phyloP scores from a whole-genome alignment of 371 early-diverging fungal species.

The Globomyces sp. region DNA sequence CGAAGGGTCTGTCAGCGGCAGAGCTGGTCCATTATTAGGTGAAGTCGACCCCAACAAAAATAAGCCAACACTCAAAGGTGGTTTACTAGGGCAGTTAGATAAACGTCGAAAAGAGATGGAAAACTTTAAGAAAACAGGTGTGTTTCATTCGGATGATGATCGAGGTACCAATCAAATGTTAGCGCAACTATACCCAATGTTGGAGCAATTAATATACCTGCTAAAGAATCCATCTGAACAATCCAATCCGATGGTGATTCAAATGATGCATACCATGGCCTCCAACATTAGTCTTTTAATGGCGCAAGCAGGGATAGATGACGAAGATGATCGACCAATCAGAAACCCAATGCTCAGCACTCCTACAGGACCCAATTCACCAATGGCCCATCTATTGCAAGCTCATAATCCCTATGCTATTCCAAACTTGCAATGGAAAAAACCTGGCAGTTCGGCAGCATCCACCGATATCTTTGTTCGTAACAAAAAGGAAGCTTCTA shows the following conservation, averaged over 20 bases:
- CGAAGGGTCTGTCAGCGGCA: not conserved
- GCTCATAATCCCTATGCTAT: not conserved
- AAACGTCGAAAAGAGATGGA: conserved; percentile 44
- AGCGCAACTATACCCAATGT: not conserved
- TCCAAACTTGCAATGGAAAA: conserved; percentile 9
- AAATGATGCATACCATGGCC: not conserved
- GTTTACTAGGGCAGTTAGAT: conserved; percentile 47
- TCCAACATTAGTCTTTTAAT: not conserved
- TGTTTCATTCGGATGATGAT: not conserved
- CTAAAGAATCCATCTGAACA: not conserved
- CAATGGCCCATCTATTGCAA: too few relatives aligned
- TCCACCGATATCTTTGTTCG: too few relatives aligned
- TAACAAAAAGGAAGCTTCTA: too few relatives aligned
- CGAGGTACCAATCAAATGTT: not conserved
- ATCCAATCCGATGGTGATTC: conserved; percentile 7
- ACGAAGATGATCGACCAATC: not conserved
- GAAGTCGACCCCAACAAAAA: conserved; percentile 18
- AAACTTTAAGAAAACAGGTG: not conserved
- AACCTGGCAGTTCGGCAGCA: not conserved
- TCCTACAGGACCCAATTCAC: not conserved
- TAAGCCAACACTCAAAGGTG: conserved; percentile 43
- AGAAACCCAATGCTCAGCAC: not conserved
- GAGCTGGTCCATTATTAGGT: conserved; percentile 36
- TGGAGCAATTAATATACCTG: conserved; percentile 1
- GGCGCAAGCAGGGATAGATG: not conserved